Evolutionary conservation across 177 flowering plant genomes (phyloP).

Genomic region (Telopea speciosissima): DNA sequence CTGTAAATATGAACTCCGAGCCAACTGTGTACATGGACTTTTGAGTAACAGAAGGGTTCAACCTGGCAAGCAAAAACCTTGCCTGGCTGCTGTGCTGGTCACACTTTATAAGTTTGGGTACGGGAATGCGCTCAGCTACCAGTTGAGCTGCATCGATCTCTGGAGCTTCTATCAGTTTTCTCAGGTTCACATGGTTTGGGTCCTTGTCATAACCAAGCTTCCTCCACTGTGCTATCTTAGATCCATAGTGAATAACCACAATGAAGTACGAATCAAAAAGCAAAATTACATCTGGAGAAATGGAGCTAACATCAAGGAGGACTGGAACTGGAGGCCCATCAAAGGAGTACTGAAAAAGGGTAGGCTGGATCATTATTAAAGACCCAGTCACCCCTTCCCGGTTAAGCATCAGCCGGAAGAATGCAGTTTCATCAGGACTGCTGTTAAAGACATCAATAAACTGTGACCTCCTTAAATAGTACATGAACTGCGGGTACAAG

Average conservation of each 20-base stretch:
- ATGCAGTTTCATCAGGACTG: constrained; percentile 88
- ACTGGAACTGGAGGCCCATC: constrained; percentile 90
- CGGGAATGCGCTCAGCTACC: constrained; percentile 68
- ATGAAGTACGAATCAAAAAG: constrained; percentile 84
- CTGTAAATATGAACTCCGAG: constrained; percentile 71
- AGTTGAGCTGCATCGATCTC: constrained; percentile 72
- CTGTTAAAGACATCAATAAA: constrained; percentile 81
- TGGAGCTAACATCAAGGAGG: constrained; percentile 69
- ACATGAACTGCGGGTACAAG: constrained; percentile 90
- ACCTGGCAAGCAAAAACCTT: constrained; percentile 84
- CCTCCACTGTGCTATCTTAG: constrained; percentile 84
- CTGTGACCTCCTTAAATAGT: constrained; percentile 83
- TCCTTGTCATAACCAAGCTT: constrained; percentile 71
- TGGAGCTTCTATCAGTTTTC: constrained; percentile 79
- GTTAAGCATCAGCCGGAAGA: constrained; percentile 64
- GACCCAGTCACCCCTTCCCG: constrained; percentile 85
- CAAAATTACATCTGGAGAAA: constrained; percentile 72
- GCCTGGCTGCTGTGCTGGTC: constrained; percentile 93
- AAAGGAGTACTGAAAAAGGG: constrained; percentile 75
- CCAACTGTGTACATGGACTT: constrained; percentile 46
- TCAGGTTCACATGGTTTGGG: constrained; percentile 69
- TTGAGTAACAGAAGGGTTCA: constrained; percentile 89
- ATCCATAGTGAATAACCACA: constrained; percentile 83
- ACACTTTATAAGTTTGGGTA: constrained; percentile 70
- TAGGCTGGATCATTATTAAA: constrained; percentile 84